A percentile compares a stretch with the other conserved stretches of the same genome.
These are phyloP conservation scores for Ceratocystis eucalypticola DNA, from an alignment of 2,329 filamentous ascomycete species.

Conservation along the genomic window DNA sequence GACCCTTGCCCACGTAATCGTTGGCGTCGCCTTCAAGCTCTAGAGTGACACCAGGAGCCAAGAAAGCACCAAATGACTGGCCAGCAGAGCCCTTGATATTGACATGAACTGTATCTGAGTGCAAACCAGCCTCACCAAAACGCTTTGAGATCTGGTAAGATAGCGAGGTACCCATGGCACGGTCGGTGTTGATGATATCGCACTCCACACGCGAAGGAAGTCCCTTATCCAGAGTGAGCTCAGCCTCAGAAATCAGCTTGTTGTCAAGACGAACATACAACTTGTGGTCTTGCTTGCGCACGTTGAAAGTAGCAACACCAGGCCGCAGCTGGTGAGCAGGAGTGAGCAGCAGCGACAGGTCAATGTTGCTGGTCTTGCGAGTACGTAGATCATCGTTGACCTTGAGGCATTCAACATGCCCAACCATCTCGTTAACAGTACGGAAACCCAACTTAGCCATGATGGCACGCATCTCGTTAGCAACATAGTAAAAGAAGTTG, in stretches of 20 bases:
- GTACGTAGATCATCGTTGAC: slow-evolving; percentile 80
- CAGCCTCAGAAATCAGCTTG: slow-evolving; percentile 90
- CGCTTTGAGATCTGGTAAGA: slow-evolving; percentile 93
- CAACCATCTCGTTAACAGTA: slow-evolving; percentile 96
- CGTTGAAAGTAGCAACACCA: slow-evolving; percentile 91
- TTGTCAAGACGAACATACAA: slow-evolving; percentile 90
- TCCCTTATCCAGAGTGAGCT: slow-evolving; percentile 87
- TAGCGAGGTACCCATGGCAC: slow-evolving; percentile 80
- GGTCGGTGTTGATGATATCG: slow-evolving; percentile 92
- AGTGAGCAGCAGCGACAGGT: slow-evolving; percentile 81
- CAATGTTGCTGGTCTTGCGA: slow-evolving; percentile 82
- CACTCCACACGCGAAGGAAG: slow-evolving; percentile 87
- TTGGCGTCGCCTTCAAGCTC: slow-evolving; percentile 94
- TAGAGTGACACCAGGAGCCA: slow-evolving; percentile 83
- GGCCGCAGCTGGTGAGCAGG: slow-evolving; percentile 92
- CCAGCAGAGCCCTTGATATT: slow-evolving; percentile 95
- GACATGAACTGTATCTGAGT: slow-evolving; percentile 85
- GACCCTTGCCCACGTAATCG: slow-evolving; percentile 91
- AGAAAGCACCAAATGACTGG: slow-evolving; percentile 89
- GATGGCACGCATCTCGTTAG: slow-evolving; percentile 89
- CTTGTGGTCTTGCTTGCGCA: slow-evolving; percentile 92
- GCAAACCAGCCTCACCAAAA: slow-evolving; percentile 78
- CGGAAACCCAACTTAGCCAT: slow-evolving; percentile 94
- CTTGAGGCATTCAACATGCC: slow-evolving; percentile 72
- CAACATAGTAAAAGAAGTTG: slow-evolving; percentile 97